These are phyloP conservation scores for Forsythia suspensa DNA, from an alignment of 257 asterid species.

Conservation along the genomic window DNA sequence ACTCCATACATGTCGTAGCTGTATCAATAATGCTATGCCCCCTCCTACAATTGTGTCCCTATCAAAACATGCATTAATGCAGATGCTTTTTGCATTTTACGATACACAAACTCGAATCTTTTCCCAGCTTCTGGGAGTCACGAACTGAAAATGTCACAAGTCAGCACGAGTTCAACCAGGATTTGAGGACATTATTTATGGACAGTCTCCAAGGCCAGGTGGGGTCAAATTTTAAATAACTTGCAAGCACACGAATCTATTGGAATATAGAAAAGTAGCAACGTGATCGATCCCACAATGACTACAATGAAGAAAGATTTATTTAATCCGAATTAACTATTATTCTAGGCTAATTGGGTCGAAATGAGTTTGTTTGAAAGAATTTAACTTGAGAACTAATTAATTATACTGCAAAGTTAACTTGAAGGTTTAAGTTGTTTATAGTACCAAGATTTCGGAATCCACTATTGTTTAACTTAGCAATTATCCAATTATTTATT, in stretches of 20 bases:
- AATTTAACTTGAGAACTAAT: too few species aligned
- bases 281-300: background rate
- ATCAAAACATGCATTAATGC: conserved; percentile 13
- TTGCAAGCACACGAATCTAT: too few species aligned
- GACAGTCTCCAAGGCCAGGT: conserved; percentile 13
- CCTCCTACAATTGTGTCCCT: background rate
- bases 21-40: background rate
- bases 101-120: background rate
- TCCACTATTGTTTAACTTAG: too few species aligned
- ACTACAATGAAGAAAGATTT: too few species aligned
- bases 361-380: too few species aligned
- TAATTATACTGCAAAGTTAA: too few species aligned
- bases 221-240: background rate
- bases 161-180: conserved; percentile 13
- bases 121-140: background rate
- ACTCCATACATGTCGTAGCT: background rate
- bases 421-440: too few species aligned
- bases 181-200: background rate
- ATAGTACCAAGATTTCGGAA: too few species aligned
- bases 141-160: background rate
- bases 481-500: too few species aligned
- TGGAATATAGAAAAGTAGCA: background rate
- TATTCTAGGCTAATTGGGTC: too few species aligned
- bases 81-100: background rate
- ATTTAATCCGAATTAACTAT: too few species aligned